Percentiles rank a stretch among this genome's conserved stretches.
Evolutionary conservation across 2,329 filamentous ascomycete genomes (phyloP).

Genomic region (Ceratocystis alfenasii): DNA sequence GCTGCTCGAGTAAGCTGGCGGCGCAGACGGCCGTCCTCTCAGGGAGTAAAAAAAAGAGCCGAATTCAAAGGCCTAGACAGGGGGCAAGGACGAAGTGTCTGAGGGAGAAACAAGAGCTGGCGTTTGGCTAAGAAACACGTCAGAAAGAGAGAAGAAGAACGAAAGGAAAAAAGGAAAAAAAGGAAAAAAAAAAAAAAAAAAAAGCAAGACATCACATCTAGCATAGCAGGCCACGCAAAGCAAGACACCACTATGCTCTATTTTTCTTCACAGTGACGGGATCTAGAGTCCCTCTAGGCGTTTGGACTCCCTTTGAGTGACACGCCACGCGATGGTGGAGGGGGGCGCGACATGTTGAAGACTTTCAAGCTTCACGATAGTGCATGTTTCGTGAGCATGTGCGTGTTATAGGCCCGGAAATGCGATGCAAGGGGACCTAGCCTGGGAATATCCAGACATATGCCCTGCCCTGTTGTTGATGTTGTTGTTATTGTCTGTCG

Average conservation of each 20-base stretch:
- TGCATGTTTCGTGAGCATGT: no score
- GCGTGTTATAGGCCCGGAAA: no score
- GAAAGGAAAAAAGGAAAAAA: background rate
- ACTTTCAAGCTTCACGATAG: no score
- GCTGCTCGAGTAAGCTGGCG: background rate
- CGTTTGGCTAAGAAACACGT: no score
- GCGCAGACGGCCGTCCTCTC: background rate
- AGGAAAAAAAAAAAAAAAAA: background rate
- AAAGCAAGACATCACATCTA: background rate
- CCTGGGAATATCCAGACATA: no score
- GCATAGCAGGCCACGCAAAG: background rate
- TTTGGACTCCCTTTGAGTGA: background rate
- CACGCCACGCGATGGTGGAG: background rate
- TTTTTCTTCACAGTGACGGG: background rate
- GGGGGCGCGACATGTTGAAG: no score
- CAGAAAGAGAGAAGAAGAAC: background rate
- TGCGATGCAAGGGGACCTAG: no score
- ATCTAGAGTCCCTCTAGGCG: background rate
- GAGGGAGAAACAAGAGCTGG: no score
- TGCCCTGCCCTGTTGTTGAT: no score
- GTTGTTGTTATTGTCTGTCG: no score
- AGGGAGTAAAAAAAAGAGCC: background rate
- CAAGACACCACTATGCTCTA: background rate
- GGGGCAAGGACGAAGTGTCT: no score
- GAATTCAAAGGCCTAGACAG: background rate